Evolutionary conservation across 1,139 yeast genomes (phyloP).

Genomic region (Pichia sp.): DNA sequence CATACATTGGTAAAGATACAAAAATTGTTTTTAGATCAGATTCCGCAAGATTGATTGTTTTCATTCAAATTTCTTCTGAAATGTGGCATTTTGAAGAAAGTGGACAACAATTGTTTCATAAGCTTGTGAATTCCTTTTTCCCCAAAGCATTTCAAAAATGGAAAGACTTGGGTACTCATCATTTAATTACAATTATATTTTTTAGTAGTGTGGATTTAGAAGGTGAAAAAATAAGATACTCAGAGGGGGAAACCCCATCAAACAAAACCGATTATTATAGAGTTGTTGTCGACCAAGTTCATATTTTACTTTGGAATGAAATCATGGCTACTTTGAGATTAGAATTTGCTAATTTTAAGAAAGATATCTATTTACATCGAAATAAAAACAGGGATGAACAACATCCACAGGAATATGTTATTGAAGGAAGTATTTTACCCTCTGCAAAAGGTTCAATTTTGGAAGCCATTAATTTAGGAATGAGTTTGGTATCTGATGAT

Average conservation of each 20-base stretch:
- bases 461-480: constrained; percentile 81
- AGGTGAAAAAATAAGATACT: constrained; percentile 49
- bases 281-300: constrained; percentile 93
- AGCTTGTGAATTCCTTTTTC: constrained; percentile 80
- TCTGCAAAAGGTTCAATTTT: constrained; percentile 84
- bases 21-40: constrained; percentile 84
- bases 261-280: constrained; percentile 76
- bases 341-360: constrained; percentile 78
- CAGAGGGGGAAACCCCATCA: constrained; percentile 66
- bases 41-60: constrained; percentile 74
- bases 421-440: constrained; percentile 64
- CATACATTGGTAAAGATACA: constrained; percentile 67
- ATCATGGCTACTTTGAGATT: constrained; percentile 82
- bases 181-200: constrained; percentile 82
- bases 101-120: constrained; percentile 91
- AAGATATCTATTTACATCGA: constrained; percentile 56
- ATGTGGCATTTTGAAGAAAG: constrained; percentile 99
- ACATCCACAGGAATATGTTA: constrained; percentile 30
- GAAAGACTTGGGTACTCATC: constrained; percentile 84
- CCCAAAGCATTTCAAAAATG: constrained; percentile 87
- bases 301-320: constrained; percentile 75
- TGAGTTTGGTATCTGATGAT: constrained; percentile 72
- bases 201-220: constrained; percentile 76
- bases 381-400: constrained; percentile 25
- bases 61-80: constrained; percentile 85